Base-by-base conservation (phyloP, 345 rosid genomes). In the Cardamine occulta region DNA sequence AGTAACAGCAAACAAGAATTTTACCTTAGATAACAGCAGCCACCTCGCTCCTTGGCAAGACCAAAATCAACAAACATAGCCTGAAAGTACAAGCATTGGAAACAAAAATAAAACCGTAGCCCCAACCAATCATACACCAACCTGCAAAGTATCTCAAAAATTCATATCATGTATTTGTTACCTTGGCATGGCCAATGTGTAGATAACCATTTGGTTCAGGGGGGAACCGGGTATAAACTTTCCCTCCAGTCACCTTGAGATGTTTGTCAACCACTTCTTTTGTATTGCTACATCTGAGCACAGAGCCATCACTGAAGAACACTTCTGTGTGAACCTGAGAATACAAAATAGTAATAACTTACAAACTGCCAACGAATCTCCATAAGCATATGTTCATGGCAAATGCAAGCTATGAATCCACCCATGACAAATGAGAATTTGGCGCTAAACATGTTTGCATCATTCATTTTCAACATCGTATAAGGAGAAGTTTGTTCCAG, bases 181-280 rank as follows among this genome's bases (percentile, higher is more conserved):
- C 99, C 93, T 93, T 96, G 24, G 99, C 98, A 85, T 93, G 99
- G 57, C 98, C 99, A 76, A 96, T 96, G 74, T 96, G 99, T 28
- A 93, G 86, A 85, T 93, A 93, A 29, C 99, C 99, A 88, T 96
- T 96, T 77, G 98, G 98, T 82, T 96, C 98, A 49, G 98, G 99
- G 8, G 97, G 98, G 48, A 93, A 96, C 58, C 96, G 93, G 7
- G 95, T 87, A 63, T 84, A 84, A 67, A 96, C 90, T 72, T 87
- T 93, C 14, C 96, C 87, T 9, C 89, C 91, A 15, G 97, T 93
- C 65, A 73, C 79, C 77, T 82, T 85, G 80, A 96, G 82, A 84
- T 96, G 98, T 62, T 87, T 93, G 54, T 87, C 87, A 68, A 96
- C 96, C 85, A 82, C 58, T 83, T 91, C 93, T 84, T 79, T 87